These are phyloP conservation scores for Tuber calosporum DNA, from an alignment of 495 filamentous ascomycete genomes.

Conservation along the genomic window DNA sequence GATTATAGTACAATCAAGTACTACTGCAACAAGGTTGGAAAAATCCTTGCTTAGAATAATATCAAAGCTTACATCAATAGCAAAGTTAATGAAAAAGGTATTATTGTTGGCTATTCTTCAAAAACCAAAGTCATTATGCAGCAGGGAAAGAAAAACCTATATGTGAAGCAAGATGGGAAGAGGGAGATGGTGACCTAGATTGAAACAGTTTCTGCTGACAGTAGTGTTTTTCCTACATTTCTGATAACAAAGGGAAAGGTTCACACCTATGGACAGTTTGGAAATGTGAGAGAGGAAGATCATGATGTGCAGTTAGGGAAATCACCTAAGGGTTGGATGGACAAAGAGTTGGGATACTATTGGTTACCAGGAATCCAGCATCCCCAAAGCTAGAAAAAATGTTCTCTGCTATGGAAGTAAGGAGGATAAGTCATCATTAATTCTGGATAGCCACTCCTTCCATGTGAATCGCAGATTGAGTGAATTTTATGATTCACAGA, in stretches of 20 bases:
- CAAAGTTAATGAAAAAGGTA: background rate
- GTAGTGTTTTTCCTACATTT: background rate
- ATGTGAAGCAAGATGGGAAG: background rate
- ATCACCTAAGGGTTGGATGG: background rate
- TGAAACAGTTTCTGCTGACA: background rate
- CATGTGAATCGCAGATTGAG: background rate
- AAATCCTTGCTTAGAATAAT: background rate
- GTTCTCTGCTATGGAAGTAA: background rate
- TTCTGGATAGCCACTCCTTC: background rate
- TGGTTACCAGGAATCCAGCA: background rate
- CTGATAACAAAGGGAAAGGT: background rate
- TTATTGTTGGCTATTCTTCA: background rate
- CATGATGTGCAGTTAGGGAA: background rate
- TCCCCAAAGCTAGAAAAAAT: background rate
- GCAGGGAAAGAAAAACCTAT: background rate
- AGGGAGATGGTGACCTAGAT: background rate
- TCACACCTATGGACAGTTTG: background rate
- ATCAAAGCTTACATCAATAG: background rate
- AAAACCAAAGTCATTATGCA: background rate
- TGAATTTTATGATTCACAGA: background rate
- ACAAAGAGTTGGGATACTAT: background rate
- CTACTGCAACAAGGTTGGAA: background rate
- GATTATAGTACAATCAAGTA: background rate
- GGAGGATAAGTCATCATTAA: background rate
- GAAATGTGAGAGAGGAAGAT: background rate